Evolutionary conservation across 805 yeast species (phyloP).

Genomic region (Yarrowia sp.): DNA sequence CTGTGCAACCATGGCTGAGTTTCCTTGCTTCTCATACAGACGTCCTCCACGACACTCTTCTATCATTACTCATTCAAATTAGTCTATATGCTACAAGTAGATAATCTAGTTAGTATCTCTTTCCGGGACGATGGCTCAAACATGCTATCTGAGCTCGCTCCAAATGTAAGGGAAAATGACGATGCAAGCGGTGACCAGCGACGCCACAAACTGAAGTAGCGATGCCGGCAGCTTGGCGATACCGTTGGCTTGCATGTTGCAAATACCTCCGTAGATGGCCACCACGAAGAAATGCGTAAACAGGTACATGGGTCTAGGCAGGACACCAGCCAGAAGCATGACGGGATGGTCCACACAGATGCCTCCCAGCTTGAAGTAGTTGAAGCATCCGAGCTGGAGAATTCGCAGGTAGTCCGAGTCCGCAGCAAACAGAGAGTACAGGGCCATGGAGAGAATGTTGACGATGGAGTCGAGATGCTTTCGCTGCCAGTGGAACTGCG

Average conservation of each 20-base stretch:
- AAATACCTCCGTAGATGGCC: slow-evolving; percentile 79
- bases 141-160: slow-evolving; percentile 45
- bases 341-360: slow-evolving; percentile 79
- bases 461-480: slow-evolving; percentile 82
- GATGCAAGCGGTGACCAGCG: slow-evolving; percentile 72
- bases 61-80: slow-evolving; percentile 31
- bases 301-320: slow-evolving; percentile 74
- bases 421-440: slow-evolving; percentile 90
- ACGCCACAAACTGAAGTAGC: slow-evolving; percentile 68
- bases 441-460: slow-evolving; percentile 88
- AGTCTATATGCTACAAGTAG: slow-evolving; percentile 32
- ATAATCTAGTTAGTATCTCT: slow-evolving; percentile 37
- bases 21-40: no score
- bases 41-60: no score
- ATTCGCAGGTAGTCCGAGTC: slow-evolving; percentile 65
- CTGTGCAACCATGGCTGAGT: no score
- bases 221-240: slow-evolving; percentile 72
- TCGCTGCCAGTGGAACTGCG: slow-evolving; percentile 76
- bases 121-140: no score
- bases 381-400: slow-evolving; percentile 87
- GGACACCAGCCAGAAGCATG: slow-evolving; percentile 79
- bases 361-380: slow-evolving; percentile 86
- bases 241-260: slow-evolving; percentile 74
- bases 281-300: slow-evolving; percentile 89
- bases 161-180: slow-evolving; percentile 81